Percentiles rank a stretch among this genome's conserved stretches.
phyloP scores from a whole-genome alignment of 495 filamentous ascomycete genomes.

The Aspergillus steynii region DNA sequence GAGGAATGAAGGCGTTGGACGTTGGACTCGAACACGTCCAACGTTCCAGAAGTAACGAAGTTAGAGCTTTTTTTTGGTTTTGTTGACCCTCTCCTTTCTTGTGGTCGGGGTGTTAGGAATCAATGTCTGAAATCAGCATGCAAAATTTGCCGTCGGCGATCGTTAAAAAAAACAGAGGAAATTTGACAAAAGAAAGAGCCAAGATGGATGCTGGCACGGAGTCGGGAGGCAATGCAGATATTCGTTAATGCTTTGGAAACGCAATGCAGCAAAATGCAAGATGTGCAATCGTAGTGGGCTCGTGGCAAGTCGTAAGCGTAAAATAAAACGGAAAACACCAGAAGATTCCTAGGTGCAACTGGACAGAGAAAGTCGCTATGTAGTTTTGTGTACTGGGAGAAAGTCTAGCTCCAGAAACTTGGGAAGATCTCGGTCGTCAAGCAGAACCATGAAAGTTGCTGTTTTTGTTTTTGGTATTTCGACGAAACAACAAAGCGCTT shows the following conservation, averaged over 20 bases:
- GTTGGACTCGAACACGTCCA: constrained; percentile 34
- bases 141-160: constrained; percentile 1
- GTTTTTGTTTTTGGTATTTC: not conserved
- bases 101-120: not conserved
- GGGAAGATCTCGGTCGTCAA: constrained; percentile 12
- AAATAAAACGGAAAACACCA: constrained; percentile 32
- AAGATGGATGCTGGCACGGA: constrained; percentile 8
- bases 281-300: constrained; percentile 39
- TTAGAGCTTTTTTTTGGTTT: constrained; percentile 9
- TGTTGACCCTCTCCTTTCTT: constrained; percentile 2
- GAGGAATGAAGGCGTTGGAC: constrained; percentile 13
- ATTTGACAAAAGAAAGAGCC: constrained; percentile 4
- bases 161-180: not conserved
- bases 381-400: constrained; percentile 13
- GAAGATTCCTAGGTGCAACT: constrained; percentile 21
- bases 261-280: constrained; percentile 22
- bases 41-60: constrained; percentile 19
- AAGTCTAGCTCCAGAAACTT: constrained; percentile 23
- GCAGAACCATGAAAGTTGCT: constrained; percentile 18
- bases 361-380: constrained; percentile 23
- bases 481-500: constrained; percentile 25
- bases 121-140: constrained; percentile 7
- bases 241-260: constrained; percentile 11
- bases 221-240: constrained; percentile 25
- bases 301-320: constrained; percentile 39